Percentiles rank a stretch among this genome's conserved stretches.
Evolutionary conservation across 2,329 filamentous ascomycete species (phyloP).

Genomic region (Penicillium sp.): DNA sequence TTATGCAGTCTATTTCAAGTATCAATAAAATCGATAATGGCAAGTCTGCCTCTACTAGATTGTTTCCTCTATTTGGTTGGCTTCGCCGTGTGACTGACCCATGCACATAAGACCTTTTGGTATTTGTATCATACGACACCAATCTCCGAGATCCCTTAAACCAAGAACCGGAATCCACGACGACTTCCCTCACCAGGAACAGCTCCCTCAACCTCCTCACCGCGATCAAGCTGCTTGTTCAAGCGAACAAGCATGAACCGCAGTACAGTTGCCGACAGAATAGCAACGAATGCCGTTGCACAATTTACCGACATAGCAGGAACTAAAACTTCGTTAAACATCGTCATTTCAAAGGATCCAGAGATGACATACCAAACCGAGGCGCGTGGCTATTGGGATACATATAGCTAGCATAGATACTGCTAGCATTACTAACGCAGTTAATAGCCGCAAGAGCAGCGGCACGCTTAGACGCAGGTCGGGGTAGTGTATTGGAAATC

Average conservation of each 20-base stretch:
- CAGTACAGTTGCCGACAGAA: slow-evolving; percentile 64
- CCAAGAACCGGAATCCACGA: slow-evolving; percentile 68
- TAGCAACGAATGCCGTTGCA: slow-evolving; percentile 63
- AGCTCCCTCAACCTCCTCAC: slow-evolving; percentile 59
- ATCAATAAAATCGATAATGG: too few species aligned
- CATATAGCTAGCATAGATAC: slow-evolving; percentile 71
- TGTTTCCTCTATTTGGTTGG: too few species aligned
- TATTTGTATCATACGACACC: too few species aligned
- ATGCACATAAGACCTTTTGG: too few species aligned
- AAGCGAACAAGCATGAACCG: slow-evolving; percentile 64
- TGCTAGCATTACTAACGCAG: slow-evolving; percentile 67
- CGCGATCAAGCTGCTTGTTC: slow-evolving; percentile 70
- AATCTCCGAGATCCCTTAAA: slow-evolving; percentile 46
- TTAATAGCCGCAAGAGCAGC: slow-evolving; percentile 77
- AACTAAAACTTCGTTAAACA: slow-evolving; percentile 33
- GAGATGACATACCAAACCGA: slow-evolving; percentile 44
- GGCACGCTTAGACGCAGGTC: slow-evolving; percentile 73
- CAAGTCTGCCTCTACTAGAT: too few species aligned
- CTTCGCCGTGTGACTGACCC: too few species aligned
- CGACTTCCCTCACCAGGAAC: slow-evolving; percentile 58
- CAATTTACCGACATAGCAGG: slow-evolving; percentile 71
- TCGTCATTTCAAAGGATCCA: background rate
- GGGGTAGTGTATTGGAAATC: slow-evolving; percentile 75
- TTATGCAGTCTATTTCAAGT: too few species aligned
- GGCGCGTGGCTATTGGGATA: slow-evolving; percentile 56